These are phyloP conservation scores for Globisporangium cylindrosporum DNA, from an alignment of 352 stramenopile genomes.

Conservation along the genomic window DNA sequence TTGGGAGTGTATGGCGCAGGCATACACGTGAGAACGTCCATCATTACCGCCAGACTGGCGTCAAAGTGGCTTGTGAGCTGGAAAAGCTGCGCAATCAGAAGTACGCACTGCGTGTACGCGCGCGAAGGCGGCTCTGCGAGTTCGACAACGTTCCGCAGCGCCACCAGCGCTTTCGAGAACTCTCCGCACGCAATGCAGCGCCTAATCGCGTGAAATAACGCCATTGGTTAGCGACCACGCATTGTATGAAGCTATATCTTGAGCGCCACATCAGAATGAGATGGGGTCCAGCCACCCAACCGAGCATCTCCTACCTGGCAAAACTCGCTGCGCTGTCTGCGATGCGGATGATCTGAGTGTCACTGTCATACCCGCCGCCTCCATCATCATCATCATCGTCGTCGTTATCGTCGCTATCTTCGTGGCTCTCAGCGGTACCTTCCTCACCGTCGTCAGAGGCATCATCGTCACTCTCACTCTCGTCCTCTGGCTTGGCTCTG, in stretches of 20 bases:
- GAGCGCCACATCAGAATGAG: too few species aligned
- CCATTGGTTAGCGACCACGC: too few species aligned
- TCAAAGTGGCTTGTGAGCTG: slow-evolving; percentile 26
- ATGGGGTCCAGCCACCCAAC: too few species aligned
- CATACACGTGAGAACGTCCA: slow-evolving; percentile 44
- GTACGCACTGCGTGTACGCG: slow-evolving; percentile 28
- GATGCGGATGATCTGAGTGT: slow-evolving; percentile 18
- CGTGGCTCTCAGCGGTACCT: neutral
- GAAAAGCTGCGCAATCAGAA: slow-evolving; percentile 46
- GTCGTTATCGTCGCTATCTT: neutral
- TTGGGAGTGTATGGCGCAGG: slow-evolving; percentile 36
- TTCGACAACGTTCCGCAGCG: slow-evolving; percentile 40
- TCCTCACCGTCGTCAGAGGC: neutral
- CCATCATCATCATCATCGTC: neutral
- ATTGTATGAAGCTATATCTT: neutral
- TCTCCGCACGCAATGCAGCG: slow-evolving; percentile 42
- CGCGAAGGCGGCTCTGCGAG: slow-evolving; percentile 26
- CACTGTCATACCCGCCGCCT: slow-evolving; percentile 14
- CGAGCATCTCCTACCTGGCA: slow-evolving; percentile 15
- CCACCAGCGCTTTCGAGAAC: slow-evolving; percentile 37
- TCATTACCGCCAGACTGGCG: slow-evolving; percentile 32
- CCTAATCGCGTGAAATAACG: slow-evolving; percentile 14
- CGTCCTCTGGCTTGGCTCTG: neutral
- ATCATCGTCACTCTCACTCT: slow-evolving; percentile 3
- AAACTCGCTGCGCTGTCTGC: slow-evolving; percentile 26